Evolutionary conservation across 164 flowering plant genomes (phyloP), one percentile per base, ranked within the genome.

Genomic region (Nelumbo lutea): DNA sequence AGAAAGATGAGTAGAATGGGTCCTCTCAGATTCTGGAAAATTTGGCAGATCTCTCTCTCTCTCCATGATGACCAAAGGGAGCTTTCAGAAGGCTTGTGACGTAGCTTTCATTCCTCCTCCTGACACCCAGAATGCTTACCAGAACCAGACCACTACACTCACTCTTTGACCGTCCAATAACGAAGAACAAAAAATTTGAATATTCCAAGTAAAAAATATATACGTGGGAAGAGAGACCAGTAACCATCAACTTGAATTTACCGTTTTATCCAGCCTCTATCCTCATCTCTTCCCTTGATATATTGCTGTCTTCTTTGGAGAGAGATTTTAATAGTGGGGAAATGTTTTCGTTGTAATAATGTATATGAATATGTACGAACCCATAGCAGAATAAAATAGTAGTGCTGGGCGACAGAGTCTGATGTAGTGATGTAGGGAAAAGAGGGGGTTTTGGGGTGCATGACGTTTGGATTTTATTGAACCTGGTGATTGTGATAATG

Each of bases 61-160:
- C 62, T 66, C 10, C 68, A 45, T 59, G 83, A 82, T 80, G 78
- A 79, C 70, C 68, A 80, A 73, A 76, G 73, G 76, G 77, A 76
- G 82, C 60, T 76, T 63, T 70, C 82, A 79, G 76, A 45, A 45
- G 43, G 42, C 58, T 47, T 39, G 9, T 64, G 13, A 38, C 53
- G 53, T 68, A 62, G 81, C 77, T 79, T 79, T 77, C 76, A 79
- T 43, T 63, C 47, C 60, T 38, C 15, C 46, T n/a, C 42, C 40
- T 67, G 40, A 57, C 51, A 11, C 5, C 38, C 45, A 6, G n/a
- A 27, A 8, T 14, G 42, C 62, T 39, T 46, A 27, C 66, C 6
- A 52, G 63, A 63, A 62, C 42, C 67, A 63, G 73, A 45, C 55
- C 68, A 42, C 7, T 44, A 50, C 67, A 65, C 65, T 59, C 69